A percentile compares a stretch with the other conserved stretches of the same genome.
Evolutionary conservation across 176 grass and related monocot genomes (phyloP).

Genomic region (Zea mays): Zm-B73-REFERENCE-NAM-5.0 NC_050105.1:151161001-151161500

Average conservation of each 20-base stretch:
- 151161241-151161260: not conserved
- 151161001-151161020: not conserved
- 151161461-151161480: constrained; percentile 45
- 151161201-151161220: constrained; percentile 9
- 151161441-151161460: constrained; percentile 47
- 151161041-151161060: constrained; percentile 3
- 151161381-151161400: constrained; percentile 42
- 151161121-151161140: constrained; percentile 48
- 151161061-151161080: constrained; percentile 40
- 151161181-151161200: not conserved
- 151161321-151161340: constrained; percentile 43
- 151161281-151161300: constrained; percentile 18
- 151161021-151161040: constrained; percentile 6
- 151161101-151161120: not conserved
- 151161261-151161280: constrained; percentile 3
- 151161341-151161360: constrained; percentile 32
- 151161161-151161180: constrained; percentile 5
- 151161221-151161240: not conserved
- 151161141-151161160: constrained; percentile 52
- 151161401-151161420: constrained; percentile 26
- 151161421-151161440: constrained; percentile 57
- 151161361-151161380: constrained; percentile 47
- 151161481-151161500: constrained; percentile 67
- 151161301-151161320: constrained; percentile 41
- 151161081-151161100: constrained; percentile 21